A percentile compares a stretch with the other conserved stretches of the same genome.
Conservation (phyloP, 345 rosid species). For the Bruguiera sexangula region DNA sequence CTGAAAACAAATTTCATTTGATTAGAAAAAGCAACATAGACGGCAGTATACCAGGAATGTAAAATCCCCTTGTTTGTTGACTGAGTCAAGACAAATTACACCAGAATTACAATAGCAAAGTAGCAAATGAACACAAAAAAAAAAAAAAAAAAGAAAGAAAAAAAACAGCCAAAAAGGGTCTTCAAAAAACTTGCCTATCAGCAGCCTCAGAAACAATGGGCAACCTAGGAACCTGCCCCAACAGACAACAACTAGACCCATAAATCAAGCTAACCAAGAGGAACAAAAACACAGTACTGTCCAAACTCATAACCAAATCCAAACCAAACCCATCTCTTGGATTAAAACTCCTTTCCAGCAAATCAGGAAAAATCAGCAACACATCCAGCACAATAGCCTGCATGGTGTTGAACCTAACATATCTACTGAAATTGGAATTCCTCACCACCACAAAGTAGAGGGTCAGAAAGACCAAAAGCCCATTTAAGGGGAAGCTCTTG, state of each 20-base stretch:
- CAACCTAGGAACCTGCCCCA: constrained; percentile 84
- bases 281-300: constrained; percentile 86
- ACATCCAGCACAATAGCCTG: constrained; percentile 94
- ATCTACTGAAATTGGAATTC: constrained; percentile 78
- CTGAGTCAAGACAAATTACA: too few species aligned
- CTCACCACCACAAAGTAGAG: constrained; percentile 88
- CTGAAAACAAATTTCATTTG: too few species aligned
- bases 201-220: constrained; percentile 99
- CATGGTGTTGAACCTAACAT: constrained; percentile 97
- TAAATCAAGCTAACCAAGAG: constrained; percentile 81
- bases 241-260: constrained; percentile 79
- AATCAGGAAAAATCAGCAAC: constrained; percentile 81
- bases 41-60: too few species aligned
- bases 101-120: background rate
- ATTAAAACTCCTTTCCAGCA: constrained; percentile 82
- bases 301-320: constrained; percentile 90
- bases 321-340: constrained; percentile 73
- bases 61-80: too few species aligned
- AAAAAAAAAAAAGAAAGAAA: background rate
- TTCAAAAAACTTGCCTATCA: constrained; percentile 88
- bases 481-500: constrained; percentile 84
- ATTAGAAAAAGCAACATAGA: too few species aligned
- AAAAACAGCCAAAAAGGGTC: background rate
- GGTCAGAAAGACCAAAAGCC: constrained; percentile 68
- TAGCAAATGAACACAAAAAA: background rate